A percentile compares a stretch with the other conserved stretches of the same genome.
Conservation (phyloP, 805 yeast species). For the Lachancea lanzarotensis region DNA sequence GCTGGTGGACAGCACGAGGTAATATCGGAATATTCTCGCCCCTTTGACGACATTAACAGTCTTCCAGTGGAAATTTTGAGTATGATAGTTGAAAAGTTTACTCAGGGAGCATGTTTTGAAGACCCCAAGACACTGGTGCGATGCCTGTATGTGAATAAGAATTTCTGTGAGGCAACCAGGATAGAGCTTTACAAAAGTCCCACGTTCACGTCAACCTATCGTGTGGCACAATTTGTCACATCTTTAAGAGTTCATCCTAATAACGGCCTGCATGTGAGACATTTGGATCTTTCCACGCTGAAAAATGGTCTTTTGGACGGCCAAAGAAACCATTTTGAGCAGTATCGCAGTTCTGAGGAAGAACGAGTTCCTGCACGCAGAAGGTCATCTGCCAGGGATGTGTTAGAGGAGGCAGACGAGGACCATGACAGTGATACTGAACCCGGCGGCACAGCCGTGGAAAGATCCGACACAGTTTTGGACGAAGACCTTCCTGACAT, state of each 20-base stretch:
- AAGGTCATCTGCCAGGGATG: background rate
- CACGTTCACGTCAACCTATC: slow-evolving; percentile 58
- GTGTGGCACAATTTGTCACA: slow-evolving; percentile 75
- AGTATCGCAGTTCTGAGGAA: background rate
- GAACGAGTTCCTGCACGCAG: slow-evolving; percentile 1
- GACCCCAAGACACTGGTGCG: slow-evolving; percentile 39
- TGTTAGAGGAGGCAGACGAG: slow-evolving; percentile 3
- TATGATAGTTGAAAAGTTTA: slow-evolving; percentile 13
- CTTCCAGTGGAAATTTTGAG: slow-evolving; percentile 32
- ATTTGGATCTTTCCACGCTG: slow-evolving; percentile 51
- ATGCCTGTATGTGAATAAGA: slow-evolving; percentile 45
- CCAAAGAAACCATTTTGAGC: slow-evolving; percentile 11
- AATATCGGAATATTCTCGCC: slow-evolving; percentile 2
- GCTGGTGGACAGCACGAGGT: slow-evolving; percentile 8
- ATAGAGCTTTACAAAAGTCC: slow-evolving; percentile 50
- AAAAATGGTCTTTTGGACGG: slow-evolving; percentile 34
- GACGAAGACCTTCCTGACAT: slow-evolving; percentile 15
- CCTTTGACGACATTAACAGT: slow-evolving; percentile 19
- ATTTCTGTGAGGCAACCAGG: slow-evolving; percentile 46
- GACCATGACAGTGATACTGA: background rate
- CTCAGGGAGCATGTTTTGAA: slow-evolving; percentile 14
- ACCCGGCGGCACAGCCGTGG: background rate
- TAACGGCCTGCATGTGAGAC: slow-evolving; percentile 51
- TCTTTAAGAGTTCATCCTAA: slow-evolving; percentile 49
- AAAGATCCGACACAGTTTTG: background rate